A percentile compares a stretch with the other conserved stretches of the same genome.
Conservation (phyloP, 1,139 yeast genomes). For the Kluyveromyces sp. region DNA sequence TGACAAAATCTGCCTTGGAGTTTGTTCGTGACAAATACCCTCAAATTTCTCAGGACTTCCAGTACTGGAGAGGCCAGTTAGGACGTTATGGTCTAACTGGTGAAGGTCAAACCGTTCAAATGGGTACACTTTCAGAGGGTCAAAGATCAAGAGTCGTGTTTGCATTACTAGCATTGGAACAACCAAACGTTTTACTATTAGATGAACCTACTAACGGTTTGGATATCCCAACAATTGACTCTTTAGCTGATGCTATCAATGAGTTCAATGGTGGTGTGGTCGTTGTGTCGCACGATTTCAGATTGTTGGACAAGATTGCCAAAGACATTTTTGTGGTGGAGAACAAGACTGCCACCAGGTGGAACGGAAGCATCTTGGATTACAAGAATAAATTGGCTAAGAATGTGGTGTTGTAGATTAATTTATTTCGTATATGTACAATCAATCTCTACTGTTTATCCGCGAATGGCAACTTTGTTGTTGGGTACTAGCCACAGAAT, state of each 20-base stretch:
- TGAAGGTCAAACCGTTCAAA: constrained; percentile 96
- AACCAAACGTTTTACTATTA: constrained; percentile 87
- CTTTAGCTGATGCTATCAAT: constrained; percentile 92
- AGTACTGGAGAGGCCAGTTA: constrained; percentile 97
- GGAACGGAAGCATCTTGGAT: constrained; percentile 87
- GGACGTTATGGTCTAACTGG: constrained; percentile 99
- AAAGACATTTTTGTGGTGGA: constrained; percentile 95
- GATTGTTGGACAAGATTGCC: constrained; percentile 94
- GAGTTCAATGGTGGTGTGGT: constrained; percentile 97
- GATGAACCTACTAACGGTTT: constrained; percentile 99
- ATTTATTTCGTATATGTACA: background rate
- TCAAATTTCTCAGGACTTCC: constrained; percentile 89
- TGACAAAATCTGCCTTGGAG: constrained; percentile 90
- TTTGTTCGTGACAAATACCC: constrained; percentile 94
- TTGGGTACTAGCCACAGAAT: too few species aligned
- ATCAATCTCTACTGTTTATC: background rate
- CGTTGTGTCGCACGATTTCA: constrained; percentile 98
- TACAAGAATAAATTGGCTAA: constrained; percentile 92
- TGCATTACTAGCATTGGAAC: constrained; percentile 89
- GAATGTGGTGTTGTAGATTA: constrained; percentile 61
- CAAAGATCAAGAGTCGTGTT: constrained; percentile 98
- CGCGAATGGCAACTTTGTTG: too few species aligned
- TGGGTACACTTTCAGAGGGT: constrained; percentile 98
- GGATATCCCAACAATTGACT: constrained; percentile 96
- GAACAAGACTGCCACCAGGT: constrained; percentile 87